A percentile compares a stretch with the other conserved stretches of the same genome.
phyloP scores from a whole-genome alignment of 495 filamentous ascomycete genomes.

The Penicillium ochrochloron region DNA sequence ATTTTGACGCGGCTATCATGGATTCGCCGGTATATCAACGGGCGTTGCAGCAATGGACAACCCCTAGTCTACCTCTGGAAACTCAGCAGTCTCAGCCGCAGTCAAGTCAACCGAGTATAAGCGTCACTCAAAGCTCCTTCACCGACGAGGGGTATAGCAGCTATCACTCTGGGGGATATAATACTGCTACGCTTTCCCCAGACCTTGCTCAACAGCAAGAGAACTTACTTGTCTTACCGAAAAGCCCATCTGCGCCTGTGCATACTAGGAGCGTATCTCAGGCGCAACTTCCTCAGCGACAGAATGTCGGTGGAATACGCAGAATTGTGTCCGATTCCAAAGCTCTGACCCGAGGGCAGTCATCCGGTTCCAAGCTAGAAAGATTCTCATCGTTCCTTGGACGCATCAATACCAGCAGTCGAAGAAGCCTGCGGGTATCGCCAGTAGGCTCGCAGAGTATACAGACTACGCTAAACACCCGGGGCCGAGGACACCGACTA shows the following conservation, averaged over 20 bases:
- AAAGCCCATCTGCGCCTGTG: conserved; percentile 29
- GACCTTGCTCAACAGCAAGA: conserved; percentile 15
- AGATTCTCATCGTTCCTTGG: conserved; percentile 32
- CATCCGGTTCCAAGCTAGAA: conserved; percentile 27
- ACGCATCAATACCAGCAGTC: conserved; percentile 30
- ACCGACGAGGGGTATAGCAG: conserved; percentile 35
- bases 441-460: conserved; percentile 18
- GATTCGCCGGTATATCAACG: conserved; percentile 38
- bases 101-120: conserved; percentile 4
- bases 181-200: neutral
- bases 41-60: conserved; percentile 21
- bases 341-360: conserved; percentile 15
- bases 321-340: conserved; percentile 37
- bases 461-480: conserved; percentile 4
- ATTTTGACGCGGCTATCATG: conserved; percentile 39
- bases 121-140: conserved; percentile 17
- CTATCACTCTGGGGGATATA: conserved; percentile 15
- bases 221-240: conserved; percentile 21
- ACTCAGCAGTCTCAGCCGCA: conserved; percentile 11
- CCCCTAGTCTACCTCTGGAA: conserved; percentile 17
- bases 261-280: conserved; percentile 36
- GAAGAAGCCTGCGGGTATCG: conserved; percentile 13
- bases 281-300: conserved; percentile 14
- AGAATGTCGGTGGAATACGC: conserved; percentile 14
- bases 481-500: conserved; percentile 22